Conservation (phyloP, 495 filamentous ascomycete species). For the Penicillium manginii region DNA sequence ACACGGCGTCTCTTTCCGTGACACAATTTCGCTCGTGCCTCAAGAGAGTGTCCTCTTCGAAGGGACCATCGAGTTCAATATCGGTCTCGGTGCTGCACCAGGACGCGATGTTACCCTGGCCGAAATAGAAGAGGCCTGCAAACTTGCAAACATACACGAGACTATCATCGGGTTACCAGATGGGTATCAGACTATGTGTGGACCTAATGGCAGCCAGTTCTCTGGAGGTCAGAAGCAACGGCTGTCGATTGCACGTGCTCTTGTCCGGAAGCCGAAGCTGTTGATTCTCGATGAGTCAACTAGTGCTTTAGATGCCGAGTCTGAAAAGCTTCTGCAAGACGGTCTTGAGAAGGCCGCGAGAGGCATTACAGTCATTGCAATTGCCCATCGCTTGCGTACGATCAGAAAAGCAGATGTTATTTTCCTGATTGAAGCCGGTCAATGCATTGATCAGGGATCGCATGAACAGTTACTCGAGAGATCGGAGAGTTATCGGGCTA, state of each 20-base stretch:
- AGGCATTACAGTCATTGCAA: conserved; percentile 75
- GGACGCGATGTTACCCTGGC: conserved; percentile 43
- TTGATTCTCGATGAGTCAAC: conserved; percentile 83
- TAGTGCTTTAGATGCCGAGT: conserved; percentile 72
- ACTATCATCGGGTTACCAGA: conserved; percentile 58
- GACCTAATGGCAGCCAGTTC: conserved; percentile 63
- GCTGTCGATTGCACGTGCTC: conserved; percentile 73
- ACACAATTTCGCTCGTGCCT: conserved; percentile 55
- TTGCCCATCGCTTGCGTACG: conserved; percentile 81
- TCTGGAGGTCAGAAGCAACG: conserved; percentile 81
- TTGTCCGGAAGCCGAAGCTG: conserved; percentile 71
- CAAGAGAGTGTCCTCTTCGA: conserved; percentile 60
- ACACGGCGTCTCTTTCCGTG: conserved; percentile 43
- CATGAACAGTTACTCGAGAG: conserved; percentile 67
- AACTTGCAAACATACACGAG: conserved; percentile 62
- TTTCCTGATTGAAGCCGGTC: conserved; percentile 71
- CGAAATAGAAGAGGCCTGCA: conserved; percentile 61
- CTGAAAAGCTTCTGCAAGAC: conserved; percentile 70
- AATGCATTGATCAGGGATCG: conserved; percentile 66
- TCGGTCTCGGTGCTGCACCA: conserved; percentile 52
- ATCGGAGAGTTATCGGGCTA: conserved; percentile 61
- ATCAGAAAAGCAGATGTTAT: conserved; percentile 77
- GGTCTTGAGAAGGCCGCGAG: conserved; percentile 66
- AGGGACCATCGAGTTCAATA: conserved; percentile 58
- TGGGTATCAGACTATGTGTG: conserved; percentile 67